Evolutionary conservation across 2,329 filamentous ascomycete species (phyloP).

Genomic region (Lecanoromycetidae sp.): DNA sequence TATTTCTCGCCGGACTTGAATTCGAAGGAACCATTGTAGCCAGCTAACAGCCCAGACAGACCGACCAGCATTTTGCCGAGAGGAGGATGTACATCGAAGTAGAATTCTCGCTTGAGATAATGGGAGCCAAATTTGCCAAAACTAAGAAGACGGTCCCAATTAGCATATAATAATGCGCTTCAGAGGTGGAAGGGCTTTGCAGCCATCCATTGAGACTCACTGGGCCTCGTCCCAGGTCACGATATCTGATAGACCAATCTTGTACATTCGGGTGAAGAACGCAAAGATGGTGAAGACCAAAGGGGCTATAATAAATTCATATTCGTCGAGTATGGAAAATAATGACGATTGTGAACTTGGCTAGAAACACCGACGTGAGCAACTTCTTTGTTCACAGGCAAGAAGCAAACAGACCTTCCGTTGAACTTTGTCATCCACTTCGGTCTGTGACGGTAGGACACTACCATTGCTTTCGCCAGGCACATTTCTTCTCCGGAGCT

Average conservation of each 20-base stretch:
- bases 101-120: slow-evolving; percentile 98
- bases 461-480: slow-evolving; percentile 15
- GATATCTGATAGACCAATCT: slow-evolving; percentile 56
- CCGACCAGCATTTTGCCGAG: slow-evolving; percentile 98
- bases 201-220: slow-evolving; percentile 35
- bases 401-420: slow-evolving; percentile 6
- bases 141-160: slow-evolving; percentile 22
- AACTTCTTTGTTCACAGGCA: not conserved
- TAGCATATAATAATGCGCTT: not conserved
- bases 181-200: not conserved
- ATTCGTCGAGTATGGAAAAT: slow-evolving; percentile 38
- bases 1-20: slow-evolving; percentile 98
- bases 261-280: slow-evolving; percentile 56
- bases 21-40: slow-evolving; percentile 98
- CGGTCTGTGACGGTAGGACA: not conserved
- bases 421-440: slow-evolving; percentile 18
- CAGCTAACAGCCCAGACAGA: slow-evolving; percentile 86
- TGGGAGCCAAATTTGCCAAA: slow-evolving; percentile 86
- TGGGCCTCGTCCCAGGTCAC: slow-evolving; percentile 69
- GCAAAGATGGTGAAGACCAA: slow-evolving; percentile 50
- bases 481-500: slow-evolving; percentile 19
- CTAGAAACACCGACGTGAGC: slow-evolving; percentile 18
- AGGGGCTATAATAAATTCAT: slow-evolving; percentile 52
- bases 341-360: slow-evolving; percentile 23
- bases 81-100: slow-evolving; percentile 94